Conservation (phyloP, 2,329 filamentous ascomycete species). For the Ophiostoma triangulosporum region DNA sequence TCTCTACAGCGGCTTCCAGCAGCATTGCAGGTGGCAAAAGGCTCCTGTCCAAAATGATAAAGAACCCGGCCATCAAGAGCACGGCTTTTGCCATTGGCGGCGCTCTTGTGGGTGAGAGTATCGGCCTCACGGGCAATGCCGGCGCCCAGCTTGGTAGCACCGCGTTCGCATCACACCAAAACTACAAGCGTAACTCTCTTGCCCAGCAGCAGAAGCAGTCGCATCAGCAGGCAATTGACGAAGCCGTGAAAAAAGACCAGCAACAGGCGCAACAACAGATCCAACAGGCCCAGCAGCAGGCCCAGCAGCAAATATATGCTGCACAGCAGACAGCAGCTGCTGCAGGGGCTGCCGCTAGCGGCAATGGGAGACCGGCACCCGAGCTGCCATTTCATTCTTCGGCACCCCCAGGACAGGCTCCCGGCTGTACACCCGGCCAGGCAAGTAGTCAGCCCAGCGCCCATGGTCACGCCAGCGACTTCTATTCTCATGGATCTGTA, state of each 20-base stretch:
- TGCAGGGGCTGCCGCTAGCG: not conserved
- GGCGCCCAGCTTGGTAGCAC: conserved; percentile 9
- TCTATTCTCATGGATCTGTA: not conserved
- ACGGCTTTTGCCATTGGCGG: conserved; percentile 10
- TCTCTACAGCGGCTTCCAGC: not conserved
- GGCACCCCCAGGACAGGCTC: not conserved
- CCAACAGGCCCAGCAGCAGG: conserved; percentile 1
- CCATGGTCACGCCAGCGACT: not conserved
- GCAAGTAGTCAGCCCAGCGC: not conserved
- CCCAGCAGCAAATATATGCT: not conserved
- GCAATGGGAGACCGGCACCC: not conserved
- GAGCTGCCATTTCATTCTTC: not conserved
- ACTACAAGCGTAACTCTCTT: conserved; percentile 4
- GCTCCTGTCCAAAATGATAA: conserved; percentile 12
- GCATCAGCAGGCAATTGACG: not conserved
- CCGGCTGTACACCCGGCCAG: not conserved
- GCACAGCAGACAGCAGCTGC: not conserved
- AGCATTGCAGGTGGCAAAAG: not conserved
- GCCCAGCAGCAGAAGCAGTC: not conserved
- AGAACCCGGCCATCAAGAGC: conserved; percentile 12
- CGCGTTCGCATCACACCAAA: conserved; percentile 2
- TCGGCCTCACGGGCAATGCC: conserved; percentile 5
- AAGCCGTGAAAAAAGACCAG: conserved; percentile 2
- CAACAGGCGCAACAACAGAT: conserved; percentile 3
- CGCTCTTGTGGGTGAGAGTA: conserved; percentile 6